A percentile compares a stretch with the other conserved stretches of the same genome.
Conservation (phyloP, 192 early-diverging fungal species). For the Rhizophagus sp. region DNA sequence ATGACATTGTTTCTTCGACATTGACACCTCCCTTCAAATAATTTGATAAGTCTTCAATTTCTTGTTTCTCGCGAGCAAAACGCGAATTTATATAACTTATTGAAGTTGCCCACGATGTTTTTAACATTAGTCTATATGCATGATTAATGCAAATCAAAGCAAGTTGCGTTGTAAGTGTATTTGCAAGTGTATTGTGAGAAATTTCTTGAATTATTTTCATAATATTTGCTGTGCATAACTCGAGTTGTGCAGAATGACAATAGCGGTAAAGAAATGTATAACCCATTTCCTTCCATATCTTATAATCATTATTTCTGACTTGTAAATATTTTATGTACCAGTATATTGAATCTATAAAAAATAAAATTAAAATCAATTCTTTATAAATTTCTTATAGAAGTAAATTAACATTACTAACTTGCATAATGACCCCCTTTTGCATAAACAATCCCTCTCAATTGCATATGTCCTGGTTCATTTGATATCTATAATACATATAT, state of each 20-base stretch:
- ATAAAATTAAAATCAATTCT: background rate
- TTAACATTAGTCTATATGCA: background rate
- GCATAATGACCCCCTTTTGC: slow-evolving; percentile 5
- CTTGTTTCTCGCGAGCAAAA: background rate
- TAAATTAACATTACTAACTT: background rate
- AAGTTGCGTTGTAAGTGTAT: background rate
- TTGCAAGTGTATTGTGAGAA: background rate
- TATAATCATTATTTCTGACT: slow-evolving; percentile 23
- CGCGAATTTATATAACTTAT: background rate
- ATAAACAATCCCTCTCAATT: slow-evolving; percentile 18
- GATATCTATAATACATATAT: background rate
- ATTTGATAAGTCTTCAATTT: background rate
- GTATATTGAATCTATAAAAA: slow-evolving; percentile 13
- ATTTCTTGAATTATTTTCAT: background rate
- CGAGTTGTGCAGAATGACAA: background rate
- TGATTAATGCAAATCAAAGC: background rate
- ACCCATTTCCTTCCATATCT: slow-evolving; percentile 13
- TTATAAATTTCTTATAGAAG: background rate
- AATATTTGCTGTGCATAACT: background rate
- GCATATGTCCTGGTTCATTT: slow-evolving; percentile 19
- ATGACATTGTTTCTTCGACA: background rate
- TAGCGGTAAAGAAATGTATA: background rate
- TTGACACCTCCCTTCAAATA: background rate
- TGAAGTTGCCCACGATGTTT: background rate
- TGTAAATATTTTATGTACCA: slow-evolving; percentile 15